phyloP scores from a whole-genome alignment of 192 early-diverging fungal species.

The Dimargaris xerosporica region DNA sequence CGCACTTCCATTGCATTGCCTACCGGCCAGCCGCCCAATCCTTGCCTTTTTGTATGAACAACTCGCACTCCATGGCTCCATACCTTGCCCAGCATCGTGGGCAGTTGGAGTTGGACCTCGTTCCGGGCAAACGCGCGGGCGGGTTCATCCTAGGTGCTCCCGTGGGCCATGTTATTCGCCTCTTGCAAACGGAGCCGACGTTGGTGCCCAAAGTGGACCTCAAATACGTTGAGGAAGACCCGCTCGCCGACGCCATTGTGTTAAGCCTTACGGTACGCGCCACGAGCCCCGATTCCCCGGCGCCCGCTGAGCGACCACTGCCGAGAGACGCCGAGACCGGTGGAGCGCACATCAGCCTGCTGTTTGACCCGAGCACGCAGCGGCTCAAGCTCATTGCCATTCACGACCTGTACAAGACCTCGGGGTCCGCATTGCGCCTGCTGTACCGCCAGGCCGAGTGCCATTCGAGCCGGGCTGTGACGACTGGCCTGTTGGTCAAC shows the following conservation, averaged over 20 bases:
- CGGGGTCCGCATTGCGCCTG: conserved; percentile 15
- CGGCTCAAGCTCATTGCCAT: conserved; percentile 47
- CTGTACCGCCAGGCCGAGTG: conserved; percentile 35
- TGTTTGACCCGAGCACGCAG: conserved; percentile 38
- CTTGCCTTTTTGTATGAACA: no score
- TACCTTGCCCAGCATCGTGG: conserved; percentile 8
- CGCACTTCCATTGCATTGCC: no score
- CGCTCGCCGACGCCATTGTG: conserved; percentile 14
- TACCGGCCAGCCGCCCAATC: no score
- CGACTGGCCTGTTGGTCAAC: conserved; percentile 52
- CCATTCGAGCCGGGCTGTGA: conserved; percentile 40
- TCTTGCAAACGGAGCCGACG: conserved; percentile 29
- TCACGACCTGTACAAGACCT: conserved; percentile 36
- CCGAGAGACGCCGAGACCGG: conserved; percentile 23
- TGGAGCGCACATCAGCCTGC: conserved; percentile 35
- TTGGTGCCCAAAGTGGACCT: conserved; percentile 41
- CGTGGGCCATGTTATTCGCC: conserved; percentile 38
- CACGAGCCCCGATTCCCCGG: not conserved
- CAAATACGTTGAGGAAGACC: conserved; percentile 38
- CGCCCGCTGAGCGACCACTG: conserved; percentile 23
- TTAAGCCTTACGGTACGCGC: conserved; percentile 2
- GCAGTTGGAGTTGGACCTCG: conserved; percentile 15
- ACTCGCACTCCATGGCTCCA: no score
- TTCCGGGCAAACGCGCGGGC: conserved; percentile 15
- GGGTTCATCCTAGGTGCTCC: conserved; percentile 32